Evolutionary conservation across 2,329 filamentous ascomycete genomes (phyloP).

Genomic region (Drechslera avenae): DNA sequence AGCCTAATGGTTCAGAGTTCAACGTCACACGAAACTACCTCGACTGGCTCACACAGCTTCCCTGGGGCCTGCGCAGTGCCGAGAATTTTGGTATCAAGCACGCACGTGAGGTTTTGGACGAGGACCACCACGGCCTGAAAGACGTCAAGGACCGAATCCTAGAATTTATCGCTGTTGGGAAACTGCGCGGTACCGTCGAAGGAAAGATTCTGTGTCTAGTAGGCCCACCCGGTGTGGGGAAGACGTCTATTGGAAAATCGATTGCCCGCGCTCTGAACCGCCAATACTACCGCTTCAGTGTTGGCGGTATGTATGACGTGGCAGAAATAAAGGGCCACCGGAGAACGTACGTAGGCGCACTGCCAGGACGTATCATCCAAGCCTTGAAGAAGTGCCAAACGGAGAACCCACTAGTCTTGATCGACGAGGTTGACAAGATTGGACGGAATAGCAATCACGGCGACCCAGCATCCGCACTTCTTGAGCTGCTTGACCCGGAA

Average conservation of each 20-base stretch:
- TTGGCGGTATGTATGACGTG: constrained; percentile 94
- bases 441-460: constrained; percentile 88
- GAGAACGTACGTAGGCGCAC: constrained; percentile 91
- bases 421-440: constrained; percentile 98
- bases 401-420: constrained; percentile 93
- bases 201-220: constrained; percentile 99
- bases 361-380: constrained; percentile 96
- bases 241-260: constrained; percentile 98
- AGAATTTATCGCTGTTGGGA: constrained; percentile 97
- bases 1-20: constrained; percentile 95
- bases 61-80: constrained; percentile 92
- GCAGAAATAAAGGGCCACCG: constrained; percentile 98
- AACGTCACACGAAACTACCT: constrained; percentile 98
- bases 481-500: constrained; percentile 93
- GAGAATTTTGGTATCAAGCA: constrained; percentile 97
- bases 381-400: constrained; percentile 99
- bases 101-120: constrained; percentile 86
- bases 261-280: constrained; percentile 93
- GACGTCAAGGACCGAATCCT: constrained; percentile 98
- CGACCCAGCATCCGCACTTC: constrained; percentile 89
- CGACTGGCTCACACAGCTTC: constrained; percentile 98
- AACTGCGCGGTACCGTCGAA: constrained; percentile 94
- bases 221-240: constrained; percentile 94
- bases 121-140: constrained; percentile 95
- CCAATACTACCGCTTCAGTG: constrained; percentile 97